Base-by-base conservation (phyloP, 106 monocot genomes). In the Dendrobium officinale region DNA sequence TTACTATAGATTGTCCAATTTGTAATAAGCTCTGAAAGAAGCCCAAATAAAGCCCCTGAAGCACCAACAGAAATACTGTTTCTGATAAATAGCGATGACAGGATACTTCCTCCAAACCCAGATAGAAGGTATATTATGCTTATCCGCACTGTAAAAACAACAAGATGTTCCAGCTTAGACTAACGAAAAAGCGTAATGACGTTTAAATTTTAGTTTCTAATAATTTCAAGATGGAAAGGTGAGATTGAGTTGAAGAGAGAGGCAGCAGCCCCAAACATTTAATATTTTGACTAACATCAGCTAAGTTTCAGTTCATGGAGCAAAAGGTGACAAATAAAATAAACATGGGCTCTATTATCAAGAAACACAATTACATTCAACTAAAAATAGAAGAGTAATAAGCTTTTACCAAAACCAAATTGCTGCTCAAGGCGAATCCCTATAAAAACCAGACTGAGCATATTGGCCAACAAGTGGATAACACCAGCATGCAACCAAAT, bases 401-500 rank as follows among this genome's bases (percentile, higher is more conserved):
- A 77, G 44, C 86, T 26, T 26, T 86, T 85, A 92, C 92, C 51
- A 77, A 90, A 92, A 84, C 92, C 92, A 81, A 92, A 92, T 86
- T 92, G 89, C 45, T 90, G 88, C 42, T 92, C 92, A 42, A 92
- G 90, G 20, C 88, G 90, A 75, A 92, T 83, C 9, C 92, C 92
- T 40, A 92, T 88, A 59, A 92, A 86, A 68, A 92, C 4, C 79
- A 89, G 78, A 70, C 88, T 88, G 22, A 90, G 78, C 90, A 92
- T 33, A 33, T 90, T 92, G 19, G 90, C 90, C 33, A 88, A 77
- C 37, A 92, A 58, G 85, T 92, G 92, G 66, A 90, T 76, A 75
- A 92, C 82, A 48, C 92, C 92, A 22, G 88, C 90, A 79, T 92
- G 92, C 78, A 88, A 83, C 92, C 92, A 92, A 54, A 89, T 89